Evolutionary conservation across 331 rosid genomes (phyloP), one percentile per base, ranked within the genome.

Genomic region (Saraca asoca): DNA sequence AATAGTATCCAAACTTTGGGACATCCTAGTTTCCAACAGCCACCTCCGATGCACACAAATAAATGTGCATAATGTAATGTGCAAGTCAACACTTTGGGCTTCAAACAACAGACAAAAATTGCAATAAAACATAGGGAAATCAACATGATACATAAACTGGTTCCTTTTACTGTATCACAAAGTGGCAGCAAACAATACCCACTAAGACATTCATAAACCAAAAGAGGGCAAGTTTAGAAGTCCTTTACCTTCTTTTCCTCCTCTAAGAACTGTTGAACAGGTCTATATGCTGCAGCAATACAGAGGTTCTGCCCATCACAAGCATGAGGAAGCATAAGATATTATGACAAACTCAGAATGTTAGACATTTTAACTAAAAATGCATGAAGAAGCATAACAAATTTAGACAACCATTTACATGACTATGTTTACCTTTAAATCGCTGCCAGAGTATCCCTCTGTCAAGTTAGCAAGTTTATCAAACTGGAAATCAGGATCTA

Each of bases 391-490:
- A 15, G 58, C 61, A 49, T 66, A 43, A 51, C 18, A 70, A 69
- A 15, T 38, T 37, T 37, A 71, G 66, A 17, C 18, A 15, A 18
- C 12, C 14, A 68, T 34, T 64, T 50, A 42, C 8, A 42, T 44
- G 20, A 44, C 51, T 33, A 12, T 52, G 13, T 73, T 53, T 79
- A 92, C 98, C 98, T 94, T 90, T 79, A 94, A 77, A 81, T 90
- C 98, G 63, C 97, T 90, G 67, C 98, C 98, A 66, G 98, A 94
- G 86, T 94, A 94, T 68, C 98, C 98, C 75, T 88, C 97, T 0
- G 98, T 94, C 77, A 82, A 74, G 50, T 70, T 62, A 68, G 97
- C 96, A 68, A 94, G 95, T 75, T 86, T 85, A 14, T 81, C 92
- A 71, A 72, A 90, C 67, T 83, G 78, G 78, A 94, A 94, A 64